Percentiles rank a stretch among this genome's conserved stretches.
These are phyloP conservation scores for Trichoderma pleuroti DNA, from an alignment of 2,329 filamentous ascomycete genomes.

Conservation along the genomic window DNA sequence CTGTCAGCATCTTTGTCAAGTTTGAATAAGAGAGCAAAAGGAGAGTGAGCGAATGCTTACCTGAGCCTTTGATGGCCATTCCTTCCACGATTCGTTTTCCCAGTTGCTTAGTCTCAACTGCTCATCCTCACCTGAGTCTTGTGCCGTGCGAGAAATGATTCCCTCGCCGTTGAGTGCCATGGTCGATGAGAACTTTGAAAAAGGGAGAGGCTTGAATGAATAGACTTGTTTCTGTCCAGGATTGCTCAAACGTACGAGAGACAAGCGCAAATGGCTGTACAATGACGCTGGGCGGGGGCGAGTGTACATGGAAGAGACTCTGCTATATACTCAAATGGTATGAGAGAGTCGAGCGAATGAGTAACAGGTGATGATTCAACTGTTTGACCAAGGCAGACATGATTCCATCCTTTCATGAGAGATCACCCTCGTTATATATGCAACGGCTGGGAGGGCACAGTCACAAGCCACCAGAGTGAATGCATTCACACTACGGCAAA, in stretches of 20 bases:
- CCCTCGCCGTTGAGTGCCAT: slow-evolving; percentile 30
- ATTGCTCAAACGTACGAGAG: not conserved
- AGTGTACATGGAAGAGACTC: not conserved
- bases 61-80: slow-evolving; percentile 49
- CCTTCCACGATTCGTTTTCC: slow-evolving; percentile 34
- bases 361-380: not conserved
- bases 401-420: not conserved
- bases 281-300: not conserved
- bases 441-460: not conserved
- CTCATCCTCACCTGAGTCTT: slow-evolving; percentile 29
- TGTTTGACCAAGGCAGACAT: not conserved
- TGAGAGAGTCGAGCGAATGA: not conserved
- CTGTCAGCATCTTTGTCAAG: not conserved
- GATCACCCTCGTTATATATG: not conserved
- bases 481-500: not conserved
- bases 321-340: not conserved
- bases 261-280: not conserved
- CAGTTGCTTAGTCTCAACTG: slow-evolving; percentile 28
- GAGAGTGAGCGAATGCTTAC: slow-evolving; percentile 29
- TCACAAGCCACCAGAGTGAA: not conserved
- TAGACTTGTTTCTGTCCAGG: not conserved
- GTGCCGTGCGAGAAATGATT: slow-evolving; percentile 28
- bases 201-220: not conserved
- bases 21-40: not conserved
- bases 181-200: not conserved